Evolutionary conservation across 257 asterid species (phyloP), one percentile per base, ranked within the genome.

Genomic region (Penstemon davidsonii): DNA sequence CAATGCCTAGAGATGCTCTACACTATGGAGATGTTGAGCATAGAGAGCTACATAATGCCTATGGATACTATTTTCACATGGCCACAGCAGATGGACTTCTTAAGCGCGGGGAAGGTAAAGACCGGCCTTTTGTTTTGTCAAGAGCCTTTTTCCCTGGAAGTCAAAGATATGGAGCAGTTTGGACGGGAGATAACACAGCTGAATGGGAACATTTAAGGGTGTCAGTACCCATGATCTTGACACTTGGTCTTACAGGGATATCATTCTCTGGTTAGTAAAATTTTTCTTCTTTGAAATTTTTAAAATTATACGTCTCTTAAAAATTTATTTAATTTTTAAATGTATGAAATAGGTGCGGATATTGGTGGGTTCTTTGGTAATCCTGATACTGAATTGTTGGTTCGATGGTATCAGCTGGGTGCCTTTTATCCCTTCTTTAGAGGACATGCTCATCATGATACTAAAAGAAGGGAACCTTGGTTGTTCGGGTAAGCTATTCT

Each of bases 311-410:
- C 37, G 55, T 63, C 49, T 62, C 19, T 66, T 58, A 64, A 44
- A 5, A 12, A 68, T 66, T 55, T 47, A 25, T 25, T 25, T 47
- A 64, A 25, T 25, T 69, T 60, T 41, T 52, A 25, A 25, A 25
- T 25, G 41, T 73, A 51, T 64, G 58, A 13, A 63, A 8, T 78
- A 91, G 99, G 99, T 68, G 97, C 99, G 8, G 98, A 94, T 83
- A 80, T 94, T 76, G 99, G 99, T 80, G 99, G 99, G n/a, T 94
- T 94, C 85, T 94, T 94, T 51, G 97, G 98, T 70, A 94, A 91
- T 84, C 96, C 99, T 38, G 97, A 89, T 70, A 75, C 91, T 42
- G 96, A 91, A 63, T 71, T 94, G 81, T 79, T 94, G 78, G 88
- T 94, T 66, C 96, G 99, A 19, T 94, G 99, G 99, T 94, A 94